Conservation (phyloP, 495 filamentous ascomycete genomes). For the Chaetomidium leptoderma region DNA sequence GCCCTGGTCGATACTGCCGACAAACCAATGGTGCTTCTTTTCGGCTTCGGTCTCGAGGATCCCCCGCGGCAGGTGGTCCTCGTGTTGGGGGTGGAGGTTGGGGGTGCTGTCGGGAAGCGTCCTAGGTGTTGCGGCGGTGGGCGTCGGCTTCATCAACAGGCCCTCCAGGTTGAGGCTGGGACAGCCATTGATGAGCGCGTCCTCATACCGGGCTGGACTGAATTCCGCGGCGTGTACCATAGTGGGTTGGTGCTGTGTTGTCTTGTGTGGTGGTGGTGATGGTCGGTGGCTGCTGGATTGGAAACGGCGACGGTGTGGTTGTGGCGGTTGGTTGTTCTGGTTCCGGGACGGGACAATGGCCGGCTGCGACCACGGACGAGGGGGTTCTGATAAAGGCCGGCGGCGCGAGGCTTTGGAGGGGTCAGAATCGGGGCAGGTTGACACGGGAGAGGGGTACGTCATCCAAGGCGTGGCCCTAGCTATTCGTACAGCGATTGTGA, state of each 20-base stretch:
- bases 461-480: constrained; percentile 33
- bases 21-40: constrained; percentile 37
- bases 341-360: not conserved
- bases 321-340: not conserved
- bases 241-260: constrained; percentile 6
- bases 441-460: constrained; percentile 24
- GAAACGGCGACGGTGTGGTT: constrained; percentile 10
- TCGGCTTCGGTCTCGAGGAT: constrained; percentile 32
- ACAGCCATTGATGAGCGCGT: not conserved
- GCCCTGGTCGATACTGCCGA: constrained; percentile 77
- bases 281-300: constrained; percentile 8
- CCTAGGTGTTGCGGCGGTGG: constrained; percentile 7
- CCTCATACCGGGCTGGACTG: constrained; percentile 6
- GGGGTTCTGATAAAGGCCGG: constrained; percentile 14
- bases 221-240: constrained; percentile 16
- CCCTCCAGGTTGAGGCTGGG: constrained; percentile 15
- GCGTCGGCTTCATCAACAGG: constrained; percentile 17
- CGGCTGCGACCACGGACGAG: not conserved
- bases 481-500: constrained; percentile 14
- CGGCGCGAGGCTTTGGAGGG: constrained; percentile 16
- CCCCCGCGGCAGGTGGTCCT: constrained; percentile 30
- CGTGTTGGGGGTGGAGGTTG: constrained; percentile 13
- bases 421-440: constrained; percentile 14
- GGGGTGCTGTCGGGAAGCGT: constrained; percentile 8
- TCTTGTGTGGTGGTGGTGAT: not conserved